These are phyloP conservation scores for Nemania sp. DNA, from an alignment of 2,329 filamentous ascomycete species.

Conservation along the genomic window DNA sequence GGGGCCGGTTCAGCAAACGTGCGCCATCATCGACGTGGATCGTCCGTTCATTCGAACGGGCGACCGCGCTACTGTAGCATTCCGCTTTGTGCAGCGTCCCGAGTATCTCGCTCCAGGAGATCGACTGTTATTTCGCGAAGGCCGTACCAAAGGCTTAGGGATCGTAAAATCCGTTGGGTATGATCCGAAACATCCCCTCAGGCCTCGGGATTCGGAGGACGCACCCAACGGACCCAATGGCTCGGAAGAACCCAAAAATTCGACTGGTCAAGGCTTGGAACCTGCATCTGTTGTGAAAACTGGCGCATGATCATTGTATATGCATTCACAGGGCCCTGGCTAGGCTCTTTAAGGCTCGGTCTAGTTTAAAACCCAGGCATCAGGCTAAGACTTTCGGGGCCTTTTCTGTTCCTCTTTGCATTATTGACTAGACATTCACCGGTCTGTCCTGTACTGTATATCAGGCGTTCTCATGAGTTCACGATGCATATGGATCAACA, in stretches of 20 bases:
- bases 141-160: conserved; percentile 89
- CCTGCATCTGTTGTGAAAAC: conserved; percentile 27
- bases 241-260: conserved; percentile 20
- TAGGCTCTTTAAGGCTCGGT: too few relatives aligned
- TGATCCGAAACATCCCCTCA: conserved; percentile 62
- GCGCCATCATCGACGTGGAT: conserved; percentile 96
- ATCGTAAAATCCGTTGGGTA: conserved; percentile 94
- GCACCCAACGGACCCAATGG: conserved; percentile 12
- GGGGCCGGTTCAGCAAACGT: conserved; percentile 92
- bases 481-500: too few relatives aligned
- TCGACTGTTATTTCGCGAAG: conserved; percentile 88
- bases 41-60: conserved; percentile 93
- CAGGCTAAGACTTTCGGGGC: too few relatives aligned
- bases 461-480: too few relatives aligned
- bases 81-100: conserved; percentile 90
- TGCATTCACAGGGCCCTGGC: not conserved
- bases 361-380: too few relatives aligned
- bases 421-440: too few relatives aligned
- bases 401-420: too few relatives aligned
- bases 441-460: too few relatives aligned
- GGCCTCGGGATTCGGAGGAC: conserved; percentile 24
- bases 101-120: conserved; percentile 91
- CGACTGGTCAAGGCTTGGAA: conserved; percentile 21
- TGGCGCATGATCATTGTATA: conserved; percentile 18
- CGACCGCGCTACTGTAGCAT: conserved; percentile 90